phyloP scores from a whole-genome alignment of 139 green algal species.

The Auxenochlorella pyrenoidosa region DNA sequence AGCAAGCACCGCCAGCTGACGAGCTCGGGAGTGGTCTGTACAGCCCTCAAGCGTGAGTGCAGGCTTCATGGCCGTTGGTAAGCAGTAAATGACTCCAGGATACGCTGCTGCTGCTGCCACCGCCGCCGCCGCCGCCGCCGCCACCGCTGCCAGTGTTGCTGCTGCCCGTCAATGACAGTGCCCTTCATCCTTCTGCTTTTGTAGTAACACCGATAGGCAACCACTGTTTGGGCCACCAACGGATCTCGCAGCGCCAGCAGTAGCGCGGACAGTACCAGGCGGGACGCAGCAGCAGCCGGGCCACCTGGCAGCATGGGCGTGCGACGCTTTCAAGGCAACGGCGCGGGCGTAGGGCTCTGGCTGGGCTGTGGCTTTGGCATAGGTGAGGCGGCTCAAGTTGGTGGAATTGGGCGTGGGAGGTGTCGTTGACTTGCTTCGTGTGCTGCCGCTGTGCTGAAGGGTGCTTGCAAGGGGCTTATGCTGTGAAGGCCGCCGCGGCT shows the following conservation, averaged over 20 bases:
- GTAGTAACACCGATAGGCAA: background rate
- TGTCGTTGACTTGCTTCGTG: too few species aligned
- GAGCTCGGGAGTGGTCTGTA: too few species aligned
- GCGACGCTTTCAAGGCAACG: conserved; percentile 17
- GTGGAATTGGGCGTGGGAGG: too few species aligned
- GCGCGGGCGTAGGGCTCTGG: conserved; percentile 31
- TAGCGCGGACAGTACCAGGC: too few species aligned
- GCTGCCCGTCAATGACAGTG: background rate
- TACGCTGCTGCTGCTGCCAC: background rate
- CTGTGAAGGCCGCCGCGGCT: too few species aligned
- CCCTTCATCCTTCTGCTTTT: background rate
- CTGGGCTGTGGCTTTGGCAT: conserved; percentile 43
- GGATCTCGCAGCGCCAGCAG: too few species aligned
- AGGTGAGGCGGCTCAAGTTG: background rate
- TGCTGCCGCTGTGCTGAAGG: too few species aligned
- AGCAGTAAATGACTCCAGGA: too few species aligned
- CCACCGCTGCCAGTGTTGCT: background rate
- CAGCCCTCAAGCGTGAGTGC: too few species aligned
- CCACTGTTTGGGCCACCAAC: background rate
- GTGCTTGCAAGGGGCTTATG: background rate
- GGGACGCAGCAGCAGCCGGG: background rate
- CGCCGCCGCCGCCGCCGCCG: background rate
- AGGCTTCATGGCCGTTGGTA: too few species aligned
- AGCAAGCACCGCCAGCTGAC: too few species aligned
- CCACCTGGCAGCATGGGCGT: conserved; percentile 27